Evolutionary conservation across 345 rosid genomes (phyloP).

Genomic region (Acer saccharum): DNA sequence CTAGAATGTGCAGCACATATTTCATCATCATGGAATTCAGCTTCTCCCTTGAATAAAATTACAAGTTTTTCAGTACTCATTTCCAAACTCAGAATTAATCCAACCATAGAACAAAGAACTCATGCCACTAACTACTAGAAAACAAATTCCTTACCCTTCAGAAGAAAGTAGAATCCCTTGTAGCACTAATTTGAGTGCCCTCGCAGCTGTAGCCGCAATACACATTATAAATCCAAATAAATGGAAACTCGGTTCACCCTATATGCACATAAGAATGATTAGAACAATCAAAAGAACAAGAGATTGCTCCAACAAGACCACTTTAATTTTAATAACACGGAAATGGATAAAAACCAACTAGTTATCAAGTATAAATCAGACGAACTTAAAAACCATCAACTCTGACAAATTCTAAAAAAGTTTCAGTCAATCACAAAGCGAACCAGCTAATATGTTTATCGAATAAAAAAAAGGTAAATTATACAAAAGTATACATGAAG

Average conservation of each 20-base stretch:
- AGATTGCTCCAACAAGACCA: background rate
- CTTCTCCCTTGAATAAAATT: constrained; percentile 74
- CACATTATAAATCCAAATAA: constrained; percentile 96
- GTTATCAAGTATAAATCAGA: background rate
- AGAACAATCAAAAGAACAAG: constrained; percentile 9
- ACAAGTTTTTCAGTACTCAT: constrained; percentile 22
- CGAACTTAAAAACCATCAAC: no score
- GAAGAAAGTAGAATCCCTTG: constrained; percentile 98
- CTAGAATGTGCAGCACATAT: no score
- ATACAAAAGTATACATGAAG: background rate
- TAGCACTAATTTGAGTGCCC: constrained; percentile 96
- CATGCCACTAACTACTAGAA: background rate
- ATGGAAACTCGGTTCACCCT: constrained; percentile 99
- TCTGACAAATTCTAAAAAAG: no score
- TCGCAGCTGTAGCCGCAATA: constrained; percentile 88
- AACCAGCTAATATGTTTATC: no score
- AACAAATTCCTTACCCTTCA: constrained; percentile 74
- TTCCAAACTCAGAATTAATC: background rate
- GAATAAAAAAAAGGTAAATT: background rate
- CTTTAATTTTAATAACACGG: no score
- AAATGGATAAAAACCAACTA: background rate
- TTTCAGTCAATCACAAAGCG: no score
- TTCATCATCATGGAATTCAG: constrained; percentile 97
- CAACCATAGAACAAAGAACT: background rate
- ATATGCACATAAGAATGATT: constrained; percentile 17